Evolutionary conservation across 768 basidiomycete species (phyloP).

Genomic region (Lactifluus piperatus): DNA sequence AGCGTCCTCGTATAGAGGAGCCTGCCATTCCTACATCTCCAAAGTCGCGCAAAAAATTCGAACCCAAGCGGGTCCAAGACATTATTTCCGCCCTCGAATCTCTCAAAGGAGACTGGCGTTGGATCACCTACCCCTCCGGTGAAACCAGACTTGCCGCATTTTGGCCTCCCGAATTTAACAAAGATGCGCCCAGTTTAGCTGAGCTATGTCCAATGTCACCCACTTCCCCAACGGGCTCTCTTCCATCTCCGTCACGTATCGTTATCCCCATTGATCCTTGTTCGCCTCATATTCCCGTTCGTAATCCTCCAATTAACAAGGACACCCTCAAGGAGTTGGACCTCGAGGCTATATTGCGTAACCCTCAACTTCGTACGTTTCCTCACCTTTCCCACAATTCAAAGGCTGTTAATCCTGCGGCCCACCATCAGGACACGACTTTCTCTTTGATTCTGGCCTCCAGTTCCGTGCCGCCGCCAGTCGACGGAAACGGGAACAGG

Average conservation of each 20-base stretch:
- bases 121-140: conserved; percentile 19
- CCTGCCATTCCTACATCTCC: background rate
- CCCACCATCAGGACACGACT: conserved; percentile 60
- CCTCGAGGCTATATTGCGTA: conserved; percentile 74
- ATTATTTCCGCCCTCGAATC: conserved; percentile 18
- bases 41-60: conserved; percentile 14
- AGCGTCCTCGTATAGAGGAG: conserved; percentile 19
- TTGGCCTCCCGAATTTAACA: conserved; percentile 21
- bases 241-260: conserved; percentile 22
- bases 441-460: conserved; percentile 78
- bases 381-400: background rate
- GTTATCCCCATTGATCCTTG: conserved; percentile 34
- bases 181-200: conserved; percentile 12
- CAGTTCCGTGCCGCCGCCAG: conserved; percentile 76
- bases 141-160: conserved; percentile 21
- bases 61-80: conserved; percentile 15
- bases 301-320: conserved; percentile 71
- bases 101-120: conserved; percentile 20
- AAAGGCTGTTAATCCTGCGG: conserved; percentile 9
- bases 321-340: conserved; percentile 81
- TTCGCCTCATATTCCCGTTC: conserved; percentile 54
- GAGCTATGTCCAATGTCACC: conserved; percentile 17
- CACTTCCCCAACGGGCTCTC: conserved; percentile 22
- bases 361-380: conserved; percentile 81
- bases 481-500: conserved; percentile 59